Evolutionary conservation across 2,329 filamentous ascomycete genomes (phyloP).

Genomic region (Cytospora piceae): DNA sequence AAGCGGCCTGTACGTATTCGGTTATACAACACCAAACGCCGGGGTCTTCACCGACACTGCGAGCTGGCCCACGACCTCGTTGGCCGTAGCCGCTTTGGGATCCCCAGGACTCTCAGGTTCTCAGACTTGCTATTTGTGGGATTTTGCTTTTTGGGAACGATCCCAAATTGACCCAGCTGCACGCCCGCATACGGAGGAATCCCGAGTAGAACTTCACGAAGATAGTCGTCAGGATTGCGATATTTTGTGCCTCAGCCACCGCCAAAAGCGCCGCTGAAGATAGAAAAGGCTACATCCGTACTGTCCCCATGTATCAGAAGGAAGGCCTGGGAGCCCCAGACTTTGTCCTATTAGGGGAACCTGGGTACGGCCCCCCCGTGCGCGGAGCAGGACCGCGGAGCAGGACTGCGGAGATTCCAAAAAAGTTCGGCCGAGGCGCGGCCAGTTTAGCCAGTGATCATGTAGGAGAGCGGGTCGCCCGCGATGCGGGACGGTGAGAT

Average conservation of each 20-base stretch:
- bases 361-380: neutral
- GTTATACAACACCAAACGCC: neutral
- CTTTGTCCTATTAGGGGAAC: neutral
- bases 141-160: neutral
- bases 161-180: neutral
- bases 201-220: neutral
- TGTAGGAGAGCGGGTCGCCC: neutral
- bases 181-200: neutral
- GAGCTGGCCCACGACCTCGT: neutral
- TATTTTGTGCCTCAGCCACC: constrained; percentile 15
- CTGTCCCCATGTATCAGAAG: neutral
- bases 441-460: neutral
- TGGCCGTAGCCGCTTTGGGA: neutral
- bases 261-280: neutral
- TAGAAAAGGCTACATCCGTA: neutral
- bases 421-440: neutral
- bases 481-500: constrained; percentile 3
- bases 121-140: neutral
- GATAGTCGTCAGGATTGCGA: constrained; percentile 1
- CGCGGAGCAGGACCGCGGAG: neutral
- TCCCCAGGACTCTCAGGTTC: neutral
- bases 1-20: too few species aligned
- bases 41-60: neutral
- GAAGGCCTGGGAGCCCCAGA: neutral
- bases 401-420: neutral